phyloP scores from a whole-genome alignment of 1,284 basidiomycete genomes.

The Ceratobasidium sp. region DNA sequence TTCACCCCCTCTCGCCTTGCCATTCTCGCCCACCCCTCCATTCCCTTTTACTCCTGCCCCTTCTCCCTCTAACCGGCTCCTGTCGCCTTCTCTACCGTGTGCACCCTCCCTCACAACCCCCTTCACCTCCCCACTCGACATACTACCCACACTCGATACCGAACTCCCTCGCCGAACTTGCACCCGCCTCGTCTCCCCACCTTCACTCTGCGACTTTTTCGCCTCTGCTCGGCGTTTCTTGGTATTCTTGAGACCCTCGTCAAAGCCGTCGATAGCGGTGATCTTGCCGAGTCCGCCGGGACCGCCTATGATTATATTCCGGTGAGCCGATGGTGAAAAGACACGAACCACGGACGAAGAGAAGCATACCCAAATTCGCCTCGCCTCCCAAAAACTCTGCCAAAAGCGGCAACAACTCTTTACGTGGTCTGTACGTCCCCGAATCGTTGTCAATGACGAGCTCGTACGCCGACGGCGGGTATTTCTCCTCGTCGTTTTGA shows the following conservation, averaged over 20 bases:
- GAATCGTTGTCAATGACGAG: constrained; percentile 65
- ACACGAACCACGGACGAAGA: background rate
- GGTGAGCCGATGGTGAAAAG: no score
- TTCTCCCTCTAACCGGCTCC: no score
- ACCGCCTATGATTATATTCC: constrained; percentile 48
- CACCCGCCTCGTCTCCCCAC: background rate
- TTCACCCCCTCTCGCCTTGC: background rate
- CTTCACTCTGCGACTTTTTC: constrained; percentile 46
- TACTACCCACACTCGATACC: constrained; percentile 20
- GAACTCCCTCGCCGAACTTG: constrained; percentile 18
- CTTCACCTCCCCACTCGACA: constrained; percentile 23
- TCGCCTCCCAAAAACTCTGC: constrained; percentile 55
- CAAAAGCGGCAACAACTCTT: constrained; percentile 57
- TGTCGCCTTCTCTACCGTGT: background rate
- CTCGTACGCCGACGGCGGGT: constrained; percentile 57
- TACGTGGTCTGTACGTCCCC: constrained; percentile 63
- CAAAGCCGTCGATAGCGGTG: constrained; percentile 53
- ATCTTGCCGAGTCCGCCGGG: constrained; percentile 55
- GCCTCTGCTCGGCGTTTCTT: constrained; percentile 53
- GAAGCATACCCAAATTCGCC: constrained; percentile 22
- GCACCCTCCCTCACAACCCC: background rate
- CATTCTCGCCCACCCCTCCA: background rate
- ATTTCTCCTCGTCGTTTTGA: constrained; percentile 47
- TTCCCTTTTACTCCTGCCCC: background rate
- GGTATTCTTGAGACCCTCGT: constrained; percentile 52